Evolutionary conservation across 805 yeast genomes (phyloP), one percentile per base, ranked within the genome.

Genomic region (Suhomyces sp.): DNA sequence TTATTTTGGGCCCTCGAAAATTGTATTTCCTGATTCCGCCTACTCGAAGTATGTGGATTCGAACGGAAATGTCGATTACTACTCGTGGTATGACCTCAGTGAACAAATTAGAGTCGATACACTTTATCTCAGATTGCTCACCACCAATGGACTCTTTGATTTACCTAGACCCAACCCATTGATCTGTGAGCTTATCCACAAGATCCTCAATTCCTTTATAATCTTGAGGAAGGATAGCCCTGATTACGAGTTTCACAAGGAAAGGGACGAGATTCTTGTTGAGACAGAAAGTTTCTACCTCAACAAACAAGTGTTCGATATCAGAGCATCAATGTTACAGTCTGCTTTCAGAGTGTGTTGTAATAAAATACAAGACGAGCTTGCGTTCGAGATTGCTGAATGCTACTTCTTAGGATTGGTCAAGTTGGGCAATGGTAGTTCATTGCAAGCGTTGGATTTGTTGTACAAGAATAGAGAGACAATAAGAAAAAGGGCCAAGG

Each of bases 31-130:
- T 0, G 28, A 28, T 5, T 36, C 58, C 8, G 58, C 61, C 5
- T 58, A 52, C 35, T 53, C 51, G 2, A 32, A 27, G 16, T 25
- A 36, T 14, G 22, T 18, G 5, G 26, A 31, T 10, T 14, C 14
- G 1, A 33, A 36, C 19, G 46, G 38, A 7, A 19, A 15, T 1
- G 33, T 28, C 2, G 29, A 13, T 6, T 50, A 48, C 36, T 51
- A 48, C 38, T 54, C 60, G 25, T 53, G 56, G 53, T 53, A 47
- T 20, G 61, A 56, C 29, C 44, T 50, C 13, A 47, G 48, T 33
- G 53, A 52, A 29, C 47, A 41, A 34, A 44, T 52, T 39, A 51
- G 53, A 9, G 47, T 48, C 8, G 43, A 48, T 25, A 43, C 44
- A 18, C 40, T 56, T 10, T 55, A 53, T 39, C 38, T 55, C 35